Evolutionary conservation across 2,329 filamentous ascomycete genomes (phyloP).

Genomic region (Cladosporium austrohemisphaericum): DNA sequence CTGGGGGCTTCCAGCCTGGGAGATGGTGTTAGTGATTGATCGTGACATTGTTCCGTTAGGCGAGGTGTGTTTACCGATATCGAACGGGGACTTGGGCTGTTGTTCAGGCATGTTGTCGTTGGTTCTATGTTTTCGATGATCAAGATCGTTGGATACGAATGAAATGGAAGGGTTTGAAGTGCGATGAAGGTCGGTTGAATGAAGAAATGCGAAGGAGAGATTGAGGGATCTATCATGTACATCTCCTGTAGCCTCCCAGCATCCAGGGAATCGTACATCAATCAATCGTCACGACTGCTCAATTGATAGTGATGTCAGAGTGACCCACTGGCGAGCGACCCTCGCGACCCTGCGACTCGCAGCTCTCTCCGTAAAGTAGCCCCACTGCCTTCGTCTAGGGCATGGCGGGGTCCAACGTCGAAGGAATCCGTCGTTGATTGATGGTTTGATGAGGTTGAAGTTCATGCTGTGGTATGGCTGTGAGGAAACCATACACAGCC

Average conservation of each 20-base stretch:
- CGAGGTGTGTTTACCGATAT: slow-evolving; percentile 1
- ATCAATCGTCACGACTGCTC: slow-evolving; percentile 8
- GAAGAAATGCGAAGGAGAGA: not conserved
- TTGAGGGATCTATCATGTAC: not conserved
- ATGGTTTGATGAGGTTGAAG: no score
- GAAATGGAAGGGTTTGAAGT: not conserved
- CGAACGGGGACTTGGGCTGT: slow-evolving; percentile 12
- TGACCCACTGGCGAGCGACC: slow-evolving; percentile 6
- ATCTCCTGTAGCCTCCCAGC: not conserved
- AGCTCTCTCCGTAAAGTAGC: no score
- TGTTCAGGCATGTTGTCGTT: slow-evolving; percentile 11
- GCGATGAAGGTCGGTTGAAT: not conserved
- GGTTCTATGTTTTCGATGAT: not conserved
- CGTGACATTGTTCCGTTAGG: not conserved
- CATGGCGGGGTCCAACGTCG: no score
- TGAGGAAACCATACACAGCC: no score
- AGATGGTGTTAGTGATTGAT: not conserved
- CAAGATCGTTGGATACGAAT: not conserved
- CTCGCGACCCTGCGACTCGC: no score
- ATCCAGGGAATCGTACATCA: slow-evolving; percentile 5
- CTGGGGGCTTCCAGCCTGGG: slow-evolving; percentile 13
- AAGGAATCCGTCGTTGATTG: no score
- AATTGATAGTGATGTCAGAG: slow-evolving; percentile 12
- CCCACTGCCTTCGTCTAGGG: no score
- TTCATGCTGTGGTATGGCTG: no score